Conservation (phyloP, 2,329 filamentous ascomycete genomes). For the Cladosporium sp. region DNA sequence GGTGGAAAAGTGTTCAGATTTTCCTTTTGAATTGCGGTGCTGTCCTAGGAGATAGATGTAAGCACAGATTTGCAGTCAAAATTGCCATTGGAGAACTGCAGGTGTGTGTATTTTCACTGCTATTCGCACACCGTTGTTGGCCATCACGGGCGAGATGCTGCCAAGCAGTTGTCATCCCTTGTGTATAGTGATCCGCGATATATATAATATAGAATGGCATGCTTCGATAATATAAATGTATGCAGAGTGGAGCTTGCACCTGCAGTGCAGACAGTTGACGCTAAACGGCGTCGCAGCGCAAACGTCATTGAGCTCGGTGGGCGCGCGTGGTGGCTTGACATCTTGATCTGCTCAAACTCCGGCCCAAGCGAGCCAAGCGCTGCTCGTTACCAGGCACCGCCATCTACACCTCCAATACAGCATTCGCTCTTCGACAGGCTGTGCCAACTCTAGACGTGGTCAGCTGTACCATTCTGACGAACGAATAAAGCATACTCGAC, state of each 20-base stretch:
- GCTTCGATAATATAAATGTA: not conserved
- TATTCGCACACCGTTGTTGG: too few species aligned
- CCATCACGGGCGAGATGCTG: too few species aligned
- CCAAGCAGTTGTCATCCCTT: too few species aligned
- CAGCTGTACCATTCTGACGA: not conserved
- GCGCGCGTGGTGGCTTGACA: not conserved
- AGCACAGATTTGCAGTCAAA: too few species aligned
- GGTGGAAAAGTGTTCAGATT: too few species aligned
- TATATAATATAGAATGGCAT: not conserved
- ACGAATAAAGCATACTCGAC: not conserved
- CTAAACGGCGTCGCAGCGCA: not conserved
- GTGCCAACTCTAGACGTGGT: not conserved
- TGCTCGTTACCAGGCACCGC: not conserved
- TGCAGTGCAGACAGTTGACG: not conserved
- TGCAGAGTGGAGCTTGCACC: not conserved
- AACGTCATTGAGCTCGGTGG: not conserved
- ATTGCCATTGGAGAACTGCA: too few species aligned
- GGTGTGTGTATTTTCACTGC: too few species aligned
- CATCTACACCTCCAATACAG: not conserved
- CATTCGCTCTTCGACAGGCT: not conserved
- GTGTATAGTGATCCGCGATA: too few species aligned
- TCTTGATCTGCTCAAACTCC: conserved; percentile 3
- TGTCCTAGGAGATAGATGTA: too few species aligned
- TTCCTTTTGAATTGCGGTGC: too few species aligned
- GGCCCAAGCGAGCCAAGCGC: not conserved